These are phyloP conservation scores for Aspergillus eucalypticola DNA, from an alignment of 2,329 filamentous ascomycete genomes.

Conservation along the genomic window DNA sequence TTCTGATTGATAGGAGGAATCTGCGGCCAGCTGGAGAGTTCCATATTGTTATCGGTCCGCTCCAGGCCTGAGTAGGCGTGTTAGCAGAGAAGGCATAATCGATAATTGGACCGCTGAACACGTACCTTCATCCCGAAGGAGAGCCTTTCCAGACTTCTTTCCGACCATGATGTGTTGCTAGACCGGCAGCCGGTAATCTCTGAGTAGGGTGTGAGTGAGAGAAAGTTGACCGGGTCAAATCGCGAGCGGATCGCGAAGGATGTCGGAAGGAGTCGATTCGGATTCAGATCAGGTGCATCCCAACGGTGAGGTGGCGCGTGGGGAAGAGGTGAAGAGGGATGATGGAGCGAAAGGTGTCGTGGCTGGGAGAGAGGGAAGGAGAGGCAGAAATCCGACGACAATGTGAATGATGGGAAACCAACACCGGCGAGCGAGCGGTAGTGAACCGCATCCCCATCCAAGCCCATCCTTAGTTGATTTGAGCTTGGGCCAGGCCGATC, in stretches of 20 bases:
- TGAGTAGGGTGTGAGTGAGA: not conserved
- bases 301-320: not conserved
- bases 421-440: not conserved
- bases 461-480: constrained; percentile 1
- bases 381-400: not conserved
- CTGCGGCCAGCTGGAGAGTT: constrained; percentile 89
- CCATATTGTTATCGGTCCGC: constrained; percentile 98
- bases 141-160: constrained; percentile 65
- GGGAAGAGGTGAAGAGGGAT: not conserved
- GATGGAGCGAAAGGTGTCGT: not conserved
- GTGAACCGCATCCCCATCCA: constrained; percentile 3
- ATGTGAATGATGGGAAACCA: not conserved
- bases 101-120: not conserved
- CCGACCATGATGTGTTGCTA: constrained; percentile 56
- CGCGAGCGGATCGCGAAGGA: constrained; percentile 10
- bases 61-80: constrained; percentile 68
- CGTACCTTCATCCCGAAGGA: constrained; percentile 60
- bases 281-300: not conserved
- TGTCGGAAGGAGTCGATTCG: not conserved
- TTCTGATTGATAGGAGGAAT: constrained; percentile 96
- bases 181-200: constrained; percentile 8
- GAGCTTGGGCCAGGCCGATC: constrained; percentile 31
- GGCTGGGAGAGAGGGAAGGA: not conserved
- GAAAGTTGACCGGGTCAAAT: constrained; percentile 2
- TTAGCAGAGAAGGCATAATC: constrained; percentile 12